Base-by-base conservation (phyloP, 257 asterid species). In the Gynochthodes officinalis region DNA sequence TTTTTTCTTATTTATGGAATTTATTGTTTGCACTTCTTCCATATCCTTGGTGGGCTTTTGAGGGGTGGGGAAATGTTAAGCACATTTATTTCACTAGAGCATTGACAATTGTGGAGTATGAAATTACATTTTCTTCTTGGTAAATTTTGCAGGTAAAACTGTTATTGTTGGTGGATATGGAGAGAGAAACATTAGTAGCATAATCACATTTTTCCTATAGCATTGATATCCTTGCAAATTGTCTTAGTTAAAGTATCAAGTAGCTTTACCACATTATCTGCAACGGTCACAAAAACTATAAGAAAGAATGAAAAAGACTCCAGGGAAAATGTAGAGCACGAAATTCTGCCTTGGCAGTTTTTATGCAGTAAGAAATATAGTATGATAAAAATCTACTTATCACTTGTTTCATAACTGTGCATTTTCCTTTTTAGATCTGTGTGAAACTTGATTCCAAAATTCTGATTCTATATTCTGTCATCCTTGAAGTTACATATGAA, bases 371-470 rank as follows among this genome's bases (percentile, higher is more conserved):
- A 18, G 7, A 39, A 28, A 32, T 15, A 39, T 16, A 49, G 25
- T 30, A 54, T 33, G 49, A 46, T 15, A 1, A 35, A 6, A 1
- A 30, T 18, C 18, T 72, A 39, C 65, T 23, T 21, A 1, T 46
- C 33, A 57, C n/a, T 58, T 12, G 65, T 60, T 61, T 11, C 28
- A 19, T 16, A 6, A 10, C 49, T 3, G 23, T 18, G 7, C 48
- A 60, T 19, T 60, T 43, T 60, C 49, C 46, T 33, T 18, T 57
- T 72, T n/a, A 7, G 49, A 61, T 32, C 69, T 72, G 21, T 60
- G 18, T 7, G n/a, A 18, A 37, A 46, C 18, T 32, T 61, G 49
- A 46, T 8, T 16, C 32, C 32, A 28, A 44, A 8, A n/a, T 32
- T 28, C 48, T 33, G 39, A 54, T 14, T 54, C 68, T 58, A 57